These are phyloP conservation scores for Lodderomyces parapsilosis DNA, from an alignment of 1,139 yeast species.

Conservation along the genomic window DNA sequence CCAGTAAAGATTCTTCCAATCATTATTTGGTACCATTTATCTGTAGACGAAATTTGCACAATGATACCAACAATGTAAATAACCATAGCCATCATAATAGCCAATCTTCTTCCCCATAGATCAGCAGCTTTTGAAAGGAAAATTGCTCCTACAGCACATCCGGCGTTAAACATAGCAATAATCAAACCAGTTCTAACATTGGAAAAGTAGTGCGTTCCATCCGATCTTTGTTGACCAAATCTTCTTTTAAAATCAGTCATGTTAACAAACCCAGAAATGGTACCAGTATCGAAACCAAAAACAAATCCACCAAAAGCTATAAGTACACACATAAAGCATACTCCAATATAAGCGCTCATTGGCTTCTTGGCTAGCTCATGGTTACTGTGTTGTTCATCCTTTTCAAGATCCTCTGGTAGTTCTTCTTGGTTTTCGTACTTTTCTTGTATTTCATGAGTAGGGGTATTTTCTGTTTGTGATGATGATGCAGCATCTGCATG, in stretches of 20 bases:
- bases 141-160: constrained; percentile 73
- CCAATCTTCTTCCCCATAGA: constrained; percentile 50
- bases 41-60: constrained; percentile 44
- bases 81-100: constrained; percentile 44
- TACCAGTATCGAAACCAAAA: constrained; percentile 79
- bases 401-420: background rate
- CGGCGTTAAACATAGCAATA: constrained; percentile 65
- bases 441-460: constrained; percentile 41
- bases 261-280: constrained; percentile 66
- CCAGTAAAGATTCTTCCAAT: constrained; percentile 70
- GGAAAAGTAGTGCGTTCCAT: constrained; percentile 34
- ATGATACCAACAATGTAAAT: constrained; percentile 51
- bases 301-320: constrained; percentile 67
- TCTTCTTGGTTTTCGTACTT: constrained; percentile 1
- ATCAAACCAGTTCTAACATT: constrained; percentile 53
- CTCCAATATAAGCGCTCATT: constrained; percentile 9
- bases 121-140: constrained; percentile 56
- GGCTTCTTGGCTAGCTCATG: constrained; percentile 10
- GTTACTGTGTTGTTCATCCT: background rate
- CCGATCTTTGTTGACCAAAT: constrained; percentile 41
- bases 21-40: constrained; percentile 51
- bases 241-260: constrained; percentile 49
- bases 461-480: constrained; percentile 1
- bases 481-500: constrained; percentile 1
- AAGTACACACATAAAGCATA: constrained; percentile 27